A percentile compares a stretch with the other conserved stretches of the same genome.
phyloP scores from a whole-genome alignment of 2,329 filamentous ascomycete genomes.

The Penicillium sp. region DNA sequence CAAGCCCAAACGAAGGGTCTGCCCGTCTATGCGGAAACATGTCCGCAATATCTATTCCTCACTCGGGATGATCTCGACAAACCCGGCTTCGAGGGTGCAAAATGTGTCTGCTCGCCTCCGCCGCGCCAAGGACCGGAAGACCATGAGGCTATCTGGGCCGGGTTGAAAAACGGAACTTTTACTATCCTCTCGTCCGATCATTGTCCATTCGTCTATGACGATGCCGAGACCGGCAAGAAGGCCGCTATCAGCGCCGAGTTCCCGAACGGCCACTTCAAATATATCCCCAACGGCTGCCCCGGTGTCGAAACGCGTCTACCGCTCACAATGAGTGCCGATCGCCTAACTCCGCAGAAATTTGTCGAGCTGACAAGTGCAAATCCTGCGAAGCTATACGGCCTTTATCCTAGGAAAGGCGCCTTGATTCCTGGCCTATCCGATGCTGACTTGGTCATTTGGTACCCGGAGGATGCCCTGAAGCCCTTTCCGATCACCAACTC shows the following conservation, averaged over 20 bases:
- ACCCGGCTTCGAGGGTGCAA: conserved; percentile 45
- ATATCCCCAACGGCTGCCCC: conserved; percentile 57
- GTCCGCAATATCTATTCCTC: conserved; percentile 56
- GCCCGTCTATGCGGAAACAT: conserved; percentile 56
- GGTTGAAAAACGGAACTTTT: conserved; percentile 53
- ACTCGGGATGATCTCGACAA: conserved; percentile 45
- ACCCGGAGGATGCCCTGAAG: conserved; percentile 23
- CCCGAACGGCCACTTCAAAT: conserved; percentile 48
- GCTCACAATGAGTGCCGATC: conserved; percentile 31
- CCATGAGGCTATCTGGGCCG: conserved; percentile 50
- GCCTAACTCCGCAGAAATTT: conserved; percentile 36
- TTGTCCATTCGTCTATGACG: conserved; percentile 45
- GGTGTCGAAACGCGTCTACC: conserved; percentile 57
- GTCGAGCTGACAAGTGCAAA: conserved; percentile 44
- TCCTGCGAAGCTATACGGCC: conserved; percentile 43
- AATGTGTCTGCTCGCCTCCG: conserved; percentile 53
- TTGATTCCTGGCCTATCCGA: conserved; percentile 40
- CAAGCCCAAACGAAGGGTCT: conserved; percentile 50
- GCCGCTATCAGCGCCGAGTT: conserved; percentile 43
- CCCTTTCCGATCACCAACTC: conserved; percentile 31
- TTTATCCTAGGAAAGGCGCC: conserved; percentile 37
- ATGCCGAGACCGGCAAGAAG: conserved; percentile 48
- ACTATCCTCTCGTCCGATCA: conserved; percentile 52
- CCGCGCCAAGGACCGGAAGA: conserved; percentile 44
- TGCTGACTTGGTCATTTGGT: conserved; percentile 44